phyloP scores from a whole-genome alignment of 2,329 filamentous ascomycete genomes.

The Colletotrichum filicis region DNA sequence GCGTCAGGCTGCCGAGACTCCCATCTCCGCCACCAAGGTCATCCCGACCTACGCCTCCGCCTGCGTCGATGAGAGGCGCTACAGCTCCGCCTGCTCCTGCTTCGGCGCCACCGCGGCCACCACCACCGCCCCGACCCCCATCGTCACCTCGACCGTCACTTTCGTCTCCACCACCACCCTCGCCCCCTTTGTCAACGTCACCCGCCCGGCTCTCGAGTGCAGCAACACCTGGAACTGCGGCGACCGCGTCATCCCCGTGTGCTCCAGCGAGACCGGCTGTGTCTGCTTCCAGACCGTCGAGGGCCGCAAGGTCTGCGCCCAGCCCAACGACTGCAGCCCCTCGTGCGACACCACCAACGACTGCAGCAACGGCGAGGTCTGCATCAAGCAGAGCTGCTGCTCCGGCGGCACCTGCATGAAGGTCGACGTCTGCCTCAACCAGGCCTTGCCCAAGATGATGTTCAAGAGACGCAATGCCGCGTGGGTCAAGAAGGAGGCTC shows the following conservation, averaged over 20 bases:
- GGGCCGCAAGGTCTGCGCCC: conserved; percentile 24
- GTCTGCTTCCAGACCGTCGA: conserved; percentile 28
- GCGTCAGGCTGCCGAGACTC: conserved; percentile 44
- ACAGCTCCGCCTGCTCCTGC: conserved; percentile 43
- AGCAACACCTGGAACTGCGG: conserved; percentile 20
- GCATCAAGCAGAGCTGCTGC: conserved; percentile 33
- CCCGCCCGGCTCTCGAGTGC: conserved; percentile 11
- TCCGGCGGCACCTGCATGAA: conserved; percentile 26
- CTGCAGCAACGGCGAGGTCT: conserved; percentile 21
- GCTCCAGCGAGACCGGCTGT: conserved; percentile 14
- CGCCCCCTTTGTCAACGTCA: conserved; percentile 19
- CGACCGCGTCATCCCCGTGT: conserved; percentile 4
- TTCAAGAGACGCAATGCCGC: conserved; percentile 22
- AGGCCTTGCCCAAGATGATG: conserved; percentile 14
- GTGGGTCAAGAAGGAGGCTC: conserved; percentile 16
- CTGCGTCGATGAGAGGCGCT: conserved; percentile 37
- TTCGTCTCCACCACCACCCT: conserved; percentile 36
- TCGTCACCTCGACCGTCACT: conserved; percentile 52
- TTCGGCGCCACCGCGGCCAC: conserved; percentile 39
- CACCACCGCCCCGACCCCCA: conserved; percentile 49
- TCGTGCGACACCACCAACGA: conserved; percentile 18
- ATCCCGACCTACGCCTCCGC: conserved; percentile 50
- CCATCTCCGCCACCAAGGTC: conserved; percentile 63
- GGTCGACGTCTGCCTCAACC: conserved; percentile 23
- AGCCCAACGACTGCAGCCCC: conserved; percentile 16